Conservation (phyloP, 176 grass and related monocot genomes). For the Musa troglodytarum region DNA sequence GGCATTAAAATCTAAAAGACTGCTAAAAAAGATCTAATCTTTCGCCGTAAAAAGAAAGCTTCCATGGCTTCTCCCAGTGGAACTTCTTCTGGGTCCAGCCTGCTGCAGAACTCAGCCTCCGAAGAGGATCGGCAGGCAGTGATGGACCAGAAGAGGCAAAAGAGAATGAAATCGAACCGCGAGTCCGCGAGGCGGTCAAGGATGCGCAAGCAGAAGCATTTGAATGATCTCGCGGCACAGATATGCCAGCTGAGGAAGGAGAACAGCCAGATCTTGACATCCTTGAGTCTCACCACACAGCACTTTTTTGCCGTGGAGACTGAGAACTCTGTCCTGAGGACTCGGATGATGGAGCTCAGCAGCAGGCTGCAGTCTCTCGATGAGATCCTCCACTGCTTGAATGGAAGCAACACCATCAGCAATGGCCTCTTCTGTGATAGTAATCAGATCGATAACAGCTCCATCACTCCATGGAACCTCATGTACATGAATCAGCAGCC, state of each 20-base stretch:
- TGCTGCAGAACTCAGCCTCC: constrained; percentile 28
- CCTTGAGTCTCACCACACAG: constrained; percentile 52
- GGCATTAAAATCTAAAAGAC: not conserved
- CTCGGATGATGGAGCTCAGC: constrained; percentile 59
- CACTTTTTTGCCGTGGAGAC: constrained; percentile 53
- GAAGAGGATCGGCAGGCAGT: constrained; percentile 44
- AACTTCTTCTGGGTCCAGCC: constrained; percentile 21
- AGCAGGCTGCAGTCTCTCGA: constrained; percentile 54
- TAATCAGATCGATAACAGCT: not conserved
- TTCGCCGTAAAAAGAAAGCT: not conserved
- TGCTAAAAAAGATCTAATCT: not conserved
- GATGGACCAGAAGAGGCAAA: constrained; percentile 61
- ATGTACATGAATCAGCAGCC: constrained; percentile 5
- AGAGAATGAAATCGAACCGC: constrained; percentile 84
- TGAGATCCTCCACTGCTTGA: constrained; percentile 70
- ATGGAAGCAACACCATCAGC: constrained; percentile 4
- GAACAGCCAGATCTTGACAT: constrained; percentile 53
- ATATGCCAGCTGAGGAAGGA: constrained; percentile 50
- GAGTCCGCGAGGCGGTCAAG: constrained; percentile 84
- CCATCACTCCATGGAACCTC: not conserved
- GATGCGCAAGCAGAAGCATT: constrained; percentile 81
- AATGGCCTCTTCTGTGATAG: not conserved
- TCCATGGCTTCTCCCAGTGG: constrained; percentile 83
- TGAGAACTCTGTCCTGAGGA: constrained; percentile 82
- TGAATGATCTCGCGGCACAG: constrained; percentile 66